Base-by-base conservation (phyloP, 169 alveolate genomes). In the Perkinsus olseni region DNA sequence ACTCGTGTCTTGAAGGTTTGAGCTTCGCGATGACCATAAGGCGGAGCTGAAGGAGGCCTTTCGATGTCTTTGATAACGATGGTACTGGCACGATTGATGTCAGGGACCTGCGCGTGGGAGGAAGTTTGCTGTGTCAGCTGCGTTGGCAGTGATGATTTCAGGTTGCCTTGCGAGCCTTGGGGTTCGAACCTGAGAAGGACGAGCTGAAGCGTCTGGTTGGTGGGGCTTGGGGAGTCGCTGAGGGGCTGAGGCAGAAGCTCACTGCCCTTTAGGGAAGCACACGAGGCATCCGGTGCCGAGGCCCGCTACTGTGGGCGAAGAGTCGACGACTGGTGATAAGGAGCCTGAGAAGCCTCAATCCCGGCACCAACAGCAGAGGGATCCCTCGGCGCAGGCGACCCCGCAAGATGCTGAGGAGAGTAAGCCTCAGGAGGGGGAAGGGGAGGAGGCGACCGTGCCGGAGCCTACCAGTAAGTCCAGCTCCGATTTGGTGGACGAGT, bases 1-100 rank as follows among this genome's bases (percentile, higher is more conserved):
- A 24, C 31, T 62, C 31, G 13, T 62, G 82, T 24, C 17, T 3
- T 6, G 11, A 8, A 62, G 82, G 82, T 62, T 62, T 24, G 82
- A 62, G 31, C 94, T 97, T 24, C 95, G 97, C 48, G 99, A 98
- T 51, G 99, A 98, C 93, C 99, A 98, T 95, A 98, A 97, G 91
- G 95, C 97, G 91, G 99, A 98, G 95, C 96, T 98, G n/a, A 98
- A 98, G 93, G 99, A 98, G 92, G 99, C 99, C 13, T 98, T 98
- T 95, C n/a, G 99, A 98, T 94, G 94, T 98, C 31, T 98, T 98
- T 94, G 99, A 98, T 93, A 97, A 99, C 24, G 98, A 97, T 93
- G 98, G 98, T 74, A 95, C 99, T 31, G 99, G 99, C 94, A 91
- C 36, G 39, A 98, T 98, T 91, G 99, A 98, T 93, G 97, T 97